Conservation (phyloP, 768 basidiomycete species). For the Russula earlei region DNA sequence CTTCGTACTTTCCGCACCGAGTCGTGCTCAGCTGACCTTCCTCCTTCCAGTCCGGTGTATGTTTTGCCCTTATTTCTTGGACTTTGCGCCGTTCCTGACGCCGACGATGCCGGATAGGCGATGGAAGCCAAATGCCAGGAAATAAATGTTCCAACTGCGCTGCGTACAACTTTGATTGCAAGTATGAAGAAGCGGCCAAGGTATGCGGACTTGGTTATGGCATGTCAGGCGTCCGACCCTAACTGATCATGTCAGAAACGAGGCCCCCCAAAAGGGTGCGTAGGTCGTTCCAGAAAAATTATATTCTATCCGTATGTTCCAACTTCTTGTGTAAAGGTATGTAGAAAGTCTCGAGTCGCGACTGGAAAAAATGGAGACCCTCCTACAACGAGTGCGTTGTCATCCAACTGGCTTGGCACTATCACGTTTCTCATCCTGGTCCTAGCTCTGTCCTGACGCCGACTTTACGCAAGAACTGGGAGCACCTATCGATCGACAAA, state of each 20-base stretch:
- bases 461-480: constrained; percentile 52
- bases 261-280: constrained; percentile 55
- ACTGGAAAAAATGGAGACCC: constrained; percentile 36
- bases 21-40: constrained; percentile 8
- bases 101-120: constrained; percentile 33
- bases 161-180: constrained; percentile 50
- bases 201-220: constrained; percentile 27
- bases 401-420: background rate
- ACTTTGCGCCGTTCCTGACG: background rate
- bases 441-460: constrained; percentile 55
- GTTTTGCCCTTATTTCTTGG: constrained; percentile 19
- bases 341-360: constrained; percentile 35
- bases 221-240: background rate
- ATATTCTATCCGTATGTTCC: background rate
- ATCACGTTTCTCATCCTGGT: background rate
- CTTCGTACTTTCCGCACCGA: constrained; percentile 7
- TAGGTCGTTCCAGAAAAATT: background rate
- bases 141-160: constrained; percentile 58
- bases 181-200: constrained; percentile 61
- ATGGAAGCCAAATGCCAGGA: constrained; percentile 58
- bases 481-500: constrained; percentile 32
- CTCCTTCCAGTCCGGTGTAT: constrained; percentile 51
- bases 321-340: constrained; percentile 22
- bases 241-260: constrained; percentile 30
- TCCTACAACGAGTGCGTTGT: constrained; percentile 28